Percentiles rank a stretch among this genome's conserved stretches.
These are phyloP conservation scores for Solanum rostratum DNA, from an alignment of 257 asterid genomes.

Conservation along the genomic window DNA sequence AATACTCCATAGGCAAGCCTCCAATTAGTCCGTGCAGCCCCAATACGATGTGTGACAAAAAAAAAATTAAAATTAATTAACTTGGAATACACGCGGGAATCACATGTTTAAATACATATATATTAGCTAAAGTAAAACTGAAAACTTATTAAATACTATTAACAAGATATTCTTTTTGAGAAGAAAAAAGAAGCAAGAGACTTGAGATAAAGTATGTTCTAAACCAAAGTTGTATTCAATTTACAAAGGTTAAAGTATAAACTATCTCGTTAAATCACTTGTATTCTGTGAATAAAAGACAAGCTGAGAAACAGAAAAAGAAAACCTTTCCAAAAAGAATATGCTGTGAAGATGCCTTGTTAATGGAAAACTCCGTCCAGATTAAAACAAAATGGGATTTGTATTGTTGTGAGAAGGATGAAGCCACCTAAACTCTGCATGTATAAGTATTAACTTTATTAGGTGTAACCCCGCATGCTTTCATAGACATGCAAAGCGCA, in stretches of 20 bases:
- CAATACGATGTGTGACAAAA: no score
- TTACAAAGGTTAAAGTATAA: background rate
- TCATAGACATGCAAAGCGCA: slow-evolving; percentile 2
- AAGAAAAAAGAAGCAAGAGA: no score
- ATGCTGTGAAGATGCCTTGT: background rate
- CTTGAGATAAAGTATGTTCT: no score
- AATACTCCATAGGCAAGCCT: no score
- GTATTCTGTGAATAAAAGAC: background rate
- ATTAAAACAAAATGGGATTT: background rate
- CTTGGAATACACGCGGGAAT: no score
- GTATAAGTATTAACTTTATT: background rate
- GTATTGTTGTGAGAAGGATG: background rate
- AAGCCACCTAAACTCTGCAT: background rate
- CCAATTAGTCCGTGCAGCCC: no score
- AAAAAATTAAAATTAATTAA: no score
- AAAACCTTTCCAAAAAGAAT: background rate
- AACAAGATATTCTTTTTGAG: no score
- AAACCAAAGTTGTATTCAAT: background rate
- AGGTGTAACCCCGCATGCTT: slow-evolving; percentile 4
- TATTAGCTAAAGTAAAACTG: no score
- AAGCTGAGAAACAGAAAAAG: background rate
- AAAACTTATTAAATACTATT: no score
- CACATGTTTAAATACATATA: no score
- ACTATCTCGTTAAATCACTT: background rate
- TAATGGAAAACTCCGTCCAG: background rate